These are phyloP conservation scores for Hericium erinaceus DNA, from an alignment of 768 basidiomycete species.

Conservation along the genomic window DNA sequence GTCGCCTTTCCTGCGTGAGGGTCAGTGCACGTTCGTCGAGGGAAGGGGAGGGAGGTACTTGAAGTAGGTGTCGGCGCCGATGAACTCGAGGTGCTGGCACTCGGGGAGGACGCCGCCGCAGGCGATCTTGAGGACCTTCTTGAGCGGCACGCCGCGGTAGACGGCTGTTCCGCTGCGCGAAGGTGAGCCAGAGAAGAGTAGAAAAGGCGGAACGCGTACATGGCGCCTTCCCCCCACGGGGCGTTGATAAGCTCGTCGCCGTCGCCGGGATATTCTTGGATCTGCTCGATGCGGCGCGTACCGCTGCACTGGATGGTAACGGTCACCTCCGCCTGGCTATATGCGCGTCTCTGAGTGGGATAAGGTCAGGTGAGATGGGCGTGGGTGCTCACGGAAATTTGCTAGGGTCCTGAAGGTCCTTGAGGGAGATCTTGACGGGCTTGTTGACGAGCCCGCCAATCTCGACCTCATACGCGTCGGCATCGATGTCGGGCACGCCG, in stretches of 20 bases:
- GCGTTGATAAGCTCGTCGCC: constrained; percentile 45
- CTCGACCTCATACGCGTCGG: constrained; percentile 37
- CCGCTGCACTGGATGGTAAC: constrained; percentile 49
- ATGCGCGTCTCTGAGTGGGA: background rate
- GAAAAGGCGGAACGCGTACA: constrained; percentile 23
- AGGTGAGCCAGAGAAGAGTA: background rate
- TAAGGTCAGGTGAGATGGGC: background rate
- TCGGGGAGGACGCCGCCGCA: constrained; percentile 41
- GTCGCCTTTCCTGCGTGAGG: constrained; percentile 23
- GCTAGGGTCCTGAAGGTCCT: constrained; percentile 36
- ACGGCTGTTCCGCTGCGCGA: constrained; percentile 37
- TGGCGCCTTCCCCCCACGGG: constrained; percentile 43
- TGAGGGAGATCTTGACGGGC: constrained; percentile 33
- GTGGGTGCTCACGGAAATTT: constrained; percentile 32
- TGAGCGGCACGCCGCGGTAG: constrained; percentile 42
- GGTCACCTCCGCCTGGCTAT: constrained; percentile 38
- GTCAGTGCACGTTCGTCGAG: background rate
- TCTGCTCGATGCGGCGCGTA: constrained; percentile 43
- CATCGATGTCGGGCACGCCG: constrained; percentile 40
- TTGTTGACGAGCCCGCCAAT: constrained; percentile 43
- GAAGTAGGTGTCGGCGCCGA: constrained; percentile 51
- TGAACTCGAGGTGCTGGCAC: constrained; percentile 43
- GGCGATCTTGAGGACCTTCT: constrained; percentile 43
- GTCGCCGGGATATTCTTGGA: constrained; percentile 42
- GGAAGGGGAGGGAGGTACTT: constrained; percentile 23